Conservation (phyloP, 2,329 filamentous ascomycete genomes). For the Colletotrichum sp. region DNA sequence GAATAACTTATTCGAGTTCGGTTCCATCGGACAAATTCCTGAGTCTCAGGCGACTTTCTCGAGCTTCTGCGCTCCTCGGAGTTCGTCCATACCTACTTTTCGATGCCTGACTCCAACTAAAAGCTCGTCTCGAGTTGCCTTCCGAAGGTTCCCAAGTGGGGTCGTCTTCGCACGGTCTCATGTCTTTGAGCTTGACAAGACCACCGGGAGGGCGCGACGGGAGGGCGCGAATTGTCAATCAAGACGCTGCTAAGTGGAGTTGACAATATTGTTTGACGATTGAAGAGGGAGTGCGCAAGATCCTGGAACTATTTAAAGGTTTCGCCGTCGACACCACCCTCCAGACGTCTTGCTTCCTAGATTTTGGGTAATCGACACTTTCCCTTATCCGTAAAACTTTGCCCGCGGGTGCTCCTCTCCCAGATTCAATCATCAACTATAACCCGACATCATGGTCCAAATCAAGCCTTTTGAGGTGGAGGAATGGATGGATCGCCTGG, state of each 20-base stretch:
- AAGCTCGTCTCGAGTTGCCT: background rate
- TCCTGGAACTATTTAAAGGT: background rate
- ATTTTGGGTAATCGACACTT: background rate
- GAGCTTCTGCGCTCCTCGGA: background rate
- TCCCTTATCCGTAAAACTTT: background rate
- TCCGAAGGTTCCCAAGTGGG: background rate
- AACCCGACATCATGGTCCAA: constrained; percentile 33
- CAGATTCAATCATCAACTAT: background rate
- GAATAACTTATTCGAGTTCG: background rate
- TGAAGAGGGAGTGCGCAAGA: background rate
- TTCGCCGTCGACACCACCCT: background rate
- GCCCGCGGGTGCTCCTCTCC: background rate
- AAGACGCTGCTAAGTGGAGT: background rate
- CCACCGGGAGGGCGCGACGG: background rate
- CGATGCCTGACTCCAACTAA: background rate
- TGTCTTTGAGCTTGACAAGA: background rate
- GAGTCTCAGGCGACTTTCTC: background rate
- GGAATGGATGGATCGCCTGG: constrained; percentile 69
- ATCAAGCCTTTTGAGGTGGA: constrained; percentile 68
- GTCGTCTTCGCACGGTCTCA: background rate
- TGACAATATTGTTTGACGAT: background rate
- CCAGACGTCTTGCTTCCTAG: background rate
- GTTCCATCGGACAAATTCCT: background rate
- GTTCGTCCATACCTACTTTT: background rate
- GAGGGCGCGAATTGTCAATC: background rate